Evolutionary conservation across 257 asterid species (phyloP).

Genomic region (Catharanthus roseus): DNA sequence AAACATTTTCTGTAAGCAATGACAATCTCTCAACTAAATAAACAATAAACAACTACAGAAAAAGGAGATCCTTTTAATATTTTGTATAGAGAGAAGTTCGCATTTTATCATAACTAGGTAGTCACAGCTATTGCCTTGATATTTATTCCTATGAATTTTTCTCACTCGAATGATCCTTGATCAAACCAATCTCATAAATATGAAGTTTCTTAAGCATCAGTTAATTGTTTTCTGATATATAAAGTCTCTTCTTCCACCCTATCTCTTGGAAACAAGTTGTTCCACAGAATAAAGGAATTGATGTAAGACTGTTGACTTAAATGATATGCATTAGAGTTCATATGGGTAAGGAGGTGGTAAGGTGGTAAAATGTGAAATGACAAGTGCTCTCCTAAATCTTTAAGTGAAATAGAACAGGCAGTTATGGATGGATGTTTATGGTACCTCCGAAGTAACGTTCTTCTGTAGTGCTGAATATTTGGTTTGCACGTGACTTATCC

Average conservation of each 20-base stretch:
- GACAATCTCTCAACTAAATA: neutral
- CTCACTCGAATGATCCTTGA: neutral
- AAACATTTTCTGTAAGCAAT: slow-evolving; percentile 64
- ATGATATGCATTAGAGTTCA: neutral
- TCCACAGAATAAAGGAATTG: neutral
- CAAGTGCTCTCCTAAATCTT: neutral
- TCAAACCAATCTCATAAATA: neutral
- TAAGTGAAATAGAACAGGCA: neutral
- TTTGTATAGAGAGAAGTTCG: neutral
- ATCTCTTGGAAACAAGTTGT: neutral
- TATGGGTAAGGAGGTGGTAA: neutral
- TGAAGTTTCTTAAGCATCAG: neutral
- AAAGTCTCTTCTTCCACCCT: neutral
- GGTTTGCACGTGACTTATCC: neutral
- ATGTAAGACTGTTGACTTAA: neutral
- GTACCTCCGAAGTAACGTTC: too few relatives aligned
- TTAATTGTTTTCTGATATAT: neutral
- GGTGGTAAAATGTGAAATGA: neutral
- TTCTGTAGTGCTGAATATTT: neutral
- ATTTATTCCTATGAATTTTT: neutral
- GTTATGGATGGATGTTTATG: too few relatives aligned
- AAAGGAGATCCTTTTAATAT: neutral
- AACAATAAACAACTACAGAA: neutral
- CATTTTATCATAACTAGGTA: neutral
- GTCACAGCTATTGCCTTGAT: neutral